These are phyloP conservation scores for Coix lacrymajobi DNA, from an alignment of 176 grass and related monocot species.

Conservation along the genomic window DNA sequence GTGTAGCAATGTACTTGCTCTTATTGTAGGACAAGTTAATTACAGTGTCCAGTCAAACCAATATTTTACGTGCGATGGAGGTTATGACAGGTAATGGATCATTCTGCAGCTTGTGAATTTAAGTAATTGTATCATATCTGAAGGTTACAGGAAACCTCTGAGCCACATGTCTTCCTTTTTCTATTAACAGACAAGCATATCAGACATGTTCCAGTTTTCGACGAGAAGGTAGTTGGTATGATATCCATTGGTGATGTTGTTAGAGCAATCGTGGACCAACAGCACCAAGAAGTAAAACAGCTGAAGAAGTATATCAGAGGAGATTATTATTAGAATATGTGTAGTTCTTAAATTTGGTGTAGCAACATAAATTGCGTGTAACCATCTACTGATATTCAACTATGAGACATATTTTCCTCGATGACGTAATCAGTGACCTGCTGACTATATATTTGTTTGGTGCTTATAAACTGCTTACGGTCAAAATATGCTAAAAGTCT, in stretches of 20 bases:
- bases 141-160: not conserved
- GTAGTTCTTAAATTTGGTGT: not conserved
- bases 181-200: constrained; percentile 64
- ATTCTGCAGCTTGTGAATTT: not conserved
- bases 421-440: not conserved
- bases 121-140: not conserved
- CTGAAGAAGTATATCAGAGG: constrained; percentile 78
- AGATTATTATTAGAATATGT: constrained; percentile 62
- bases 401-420: not conserved
- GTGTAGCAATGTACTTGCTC: too few species aligned
- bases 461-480: not conserved
- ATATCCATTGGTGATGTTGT: constrained; percentile 80
- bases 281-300: constrained; percentile 72
- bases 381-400: not conserved
- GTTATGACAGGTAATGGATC: constrained; percentile 63
- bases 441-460: too few species aligned
- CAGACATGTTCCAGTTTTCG: constrained; percentile 81
- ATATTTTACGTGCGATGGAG: constrained; percentile 83
- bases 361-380: not conserved
- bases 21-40: constrained; percentile 63
- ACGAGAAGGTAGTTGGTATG: constrained; percentile 77
- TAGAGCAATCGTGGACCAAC: constrained; percentile 74
- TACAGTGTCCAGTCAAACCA: constrained; percentile 62
- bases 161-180: not conserved
- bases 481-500: not conserved